Evolutionary conservation across 345 rosid genomes (phyloP), one percentile per base, ranked within the genome.

Genomic region (Excoecaria agallocha): DNA sequence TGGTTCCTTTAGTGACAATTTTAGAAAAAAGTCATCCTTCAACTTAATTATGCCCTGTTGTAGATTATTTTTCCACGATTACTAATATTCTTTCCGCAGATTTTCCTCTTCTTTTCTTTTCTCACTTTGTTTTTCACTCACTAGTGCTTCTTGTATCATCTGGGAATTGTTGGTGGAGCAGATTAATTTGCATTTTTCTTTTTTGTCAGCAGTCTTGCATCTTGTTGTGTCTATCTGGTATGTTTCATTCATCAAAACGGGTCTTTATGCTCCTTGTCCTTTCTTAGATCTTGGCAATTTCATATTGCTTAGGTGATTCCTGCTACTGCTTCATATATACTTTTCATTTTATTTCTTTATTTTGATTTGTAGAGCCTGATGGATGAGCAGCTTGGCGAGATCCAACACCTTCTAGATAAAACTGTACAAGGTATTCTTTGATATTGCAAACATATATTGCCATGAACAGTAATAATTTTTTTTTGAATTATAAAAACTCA

Each of bases 371-470:
- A 94, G 98, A 77, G 83, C 55, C 45, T 79, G 76, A 82, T 87
- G 87, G 87, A 88, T 73, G 84, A 85, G 71, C 86, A 55, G 76
- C 81, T 80, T 78, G 87, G 74, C 75, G 95, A 88, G 84, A 72
- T 85, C 77, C 90, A 91, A 70, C 82, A 83, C 79, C 96, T 93
- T 79, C 90, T 93, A 66, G 96, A 93, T 78, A 88, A 86, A 81
- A 86, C 96, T 22, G 84, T 90, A 64, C 93, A 93, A 91, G 99
- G 99, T 94, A 85, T 58, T 76, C 25, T 20, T 52, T 35, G 24
- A 25, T 54, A 30, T 64, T 24, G 17, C 20, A 38, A 22, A 56
- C 54, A 56, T 25, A 55, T 65, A 25, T 24, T 66, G 15, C 17
- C 35, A 5, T 25, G 55, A 56, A n/a, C n/a, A n/a, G 25, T 38